Evolutionary conservation across 306 rosid species (phyloP).

Genomic region (Biancaea sappan): DNA sequence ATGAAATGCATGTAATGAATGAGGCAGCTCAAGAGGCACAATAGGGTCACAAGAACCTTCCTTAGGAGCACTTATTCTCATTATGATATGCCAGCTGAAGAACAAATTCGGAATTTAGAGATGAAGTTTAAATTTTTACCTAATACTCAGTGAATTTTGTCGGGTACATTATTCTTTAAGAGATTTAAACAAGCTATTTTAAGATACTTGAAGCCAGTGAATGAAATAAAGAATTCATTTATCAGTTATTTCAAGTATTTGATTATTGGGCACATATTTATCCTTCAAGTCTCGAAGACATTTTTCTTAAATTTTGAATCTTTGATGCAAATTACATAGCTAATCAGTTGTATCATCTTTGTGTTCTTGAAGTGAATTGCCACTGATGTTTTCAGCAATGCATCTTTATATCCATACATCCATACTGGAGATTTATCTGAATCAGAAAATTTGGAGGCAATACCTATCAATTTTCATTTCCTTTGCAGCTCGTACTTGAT

Average conservation of each 20-base stretch:
- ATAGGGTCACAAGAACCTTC: slow-evolving; percentile 57
- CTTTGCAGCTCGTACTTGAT: slow-evolving; percentile 64
- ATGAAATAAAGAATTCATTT: background rate
- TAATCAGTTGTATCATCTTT: too few species aligned
- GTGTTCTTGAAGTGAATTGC: background rate
- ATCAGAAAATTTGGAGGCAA: slow-evolving; percentile 15
- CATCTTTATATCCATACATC: background rate
- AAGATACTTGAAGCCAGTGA: background rate
- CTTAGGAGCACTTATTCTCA: slow-evolving; percentile 57
- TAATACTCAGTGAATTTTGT: slow-evolving; percentile 1
- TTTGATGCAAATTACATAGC: background rate
- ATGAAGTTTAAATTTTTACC: background rate
- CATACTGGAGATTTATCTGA: too few species aligned
- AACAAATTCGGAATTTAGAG: slow-evolving; percentile 4
- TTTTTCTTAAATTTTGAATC: too few species aligned
- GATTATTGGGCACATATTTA: background rate
- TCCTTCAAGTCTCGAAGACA: too few species aligned
- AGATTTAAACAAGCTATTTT: background rate
- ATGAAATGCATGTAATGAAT: slow-evolving; percentile 63
- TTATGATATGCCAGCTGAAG: slow-evolving; percentile 64
- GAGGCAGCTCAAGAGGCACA: slow-evolving; percentile 64
- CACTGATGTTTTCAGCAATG: background rate
- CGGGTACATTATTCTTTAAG: background rate
- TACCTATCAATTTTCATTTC: slow-evolving; percentile 94
- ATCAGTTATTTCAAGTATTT: background rate